phyloP scores from a whole-genome alignment of 805 yeast species.

The Barnettozyma pratensis region DNA sequence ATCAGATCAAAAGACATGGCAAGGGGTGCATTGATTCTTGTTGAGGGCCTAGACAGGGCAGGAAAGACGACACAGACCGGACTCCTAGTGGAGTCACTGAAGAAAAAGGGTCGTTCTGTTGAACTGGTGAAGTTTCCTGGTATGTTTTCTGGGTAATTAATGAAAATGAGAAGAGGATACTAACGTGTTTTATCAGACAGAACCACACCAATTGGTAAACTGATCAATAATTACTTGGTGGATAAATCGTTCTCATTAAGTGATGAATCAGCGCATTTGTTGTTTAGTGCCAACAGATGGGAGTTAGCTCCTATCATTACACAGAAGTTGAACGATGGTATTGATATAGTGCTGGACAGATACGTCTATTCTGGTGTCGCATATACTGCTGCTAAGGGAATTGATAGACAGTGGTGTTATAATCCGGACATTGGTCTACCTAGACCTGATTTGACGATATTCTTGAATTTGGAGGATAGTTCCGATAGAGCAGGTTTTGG shows the following conservation, averaged over 20 bases:
- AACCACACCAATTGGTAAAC: slow-evolving; percentile 70
- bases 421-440: slow-evolving; percentile 82
- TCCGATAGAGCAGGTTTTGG: slow-evolving; percentile 76
- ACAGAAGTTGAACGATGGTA: slow-evolving; percentile 44
- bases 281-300: slow-evolving; percentile 95
- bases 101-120: slow-evolving; percentile 30
- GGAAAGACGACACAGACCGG: slow-evolving; percentile 87
- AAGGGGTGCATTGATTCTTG: slow-evolving; percentile 70
- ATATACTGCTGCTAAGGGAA: slow-evolving; percentile 81
- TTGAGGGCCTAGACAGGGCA: slow-evolving; percentile 93
- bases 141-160: slow-evolving; percentile 8
- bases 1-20: slow-evolving; percentile 8
- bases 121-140: slow-evolving; percentile 71
- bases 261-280: slow-evolving; percentile 79
- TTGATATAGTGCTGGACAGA: slow-evolving; percentile 68
- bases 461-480: slow-evolving; percentile 54
- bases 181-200: slow-evolving; percentile 40
- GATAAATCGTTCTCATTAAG: slow-evolving; percentile 44
- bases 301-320: slow-evolving; percentile 54
- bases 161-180: background rate
- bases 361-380: slow-evolving; percentile 93
- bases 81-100: slow-evolving; percentile 30
- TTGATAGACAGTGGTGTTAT: slow-evolving; percentile 71
- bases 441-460: slow-evolving; percentile 77
- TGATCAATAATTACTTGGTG: slow-evolving; percentile 70